Evolutionary conservation across 2,329 filamentous ascomycete genomes (phyloP).

Genomic region (Ampelomyces quisqualis): DNA sequence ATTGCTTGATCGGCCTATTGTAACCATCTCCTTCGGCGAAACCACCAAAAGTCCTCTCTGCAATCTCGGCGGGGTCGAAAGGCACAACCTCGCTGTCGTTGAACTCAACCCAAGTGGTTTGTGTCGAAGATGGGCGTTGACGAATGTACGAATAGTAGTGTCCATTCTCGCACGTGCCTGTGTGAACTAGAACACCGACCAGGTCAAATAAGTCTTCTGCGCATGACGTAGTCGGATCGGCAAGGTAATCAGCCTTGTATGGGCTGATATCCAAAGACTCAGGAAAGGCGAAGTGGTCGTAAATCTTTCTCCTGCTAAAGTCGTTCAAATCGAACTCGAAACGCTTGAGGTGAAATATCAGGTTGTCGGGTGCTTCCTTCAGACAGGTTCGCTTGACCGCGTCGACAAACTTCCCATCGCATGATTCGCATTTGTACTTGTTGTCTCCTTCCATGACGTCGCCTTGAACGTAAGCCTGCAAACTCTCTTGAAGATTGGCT

Average conservation of each 20-base stretch:
- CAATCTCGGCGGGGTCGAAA: slow-evolving; percentile 74
- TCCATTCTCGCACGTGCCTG: slow-evolving; percentile 87
- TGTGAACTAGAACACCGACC: slow-evolving; percentile 92
- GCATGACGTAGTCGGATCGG: slow-evolving; percentile 57
- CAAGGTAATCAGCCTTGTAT: slow-evolving; percentile 85
- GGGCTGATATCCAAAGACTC: slow-evolving; percentile 79
- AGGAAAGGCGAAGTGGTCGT: slow-evolving; percentile 91
- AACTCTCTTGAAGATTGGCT: slow-evolving; percentile 75
- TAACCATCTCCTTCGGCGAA: slow-evolving; percentile 34
- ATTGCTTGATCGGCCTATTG: slow-evolving; percentile 34
- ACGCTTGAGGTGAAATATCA: slow-evolving; percentile 92
- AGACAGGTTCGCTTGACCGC: slow-evolving; percentile 91
- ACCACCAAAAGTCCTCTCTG: slow-evolving; percentile 68
- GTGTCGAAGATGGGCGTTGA: slow-evolving; percentile 63
- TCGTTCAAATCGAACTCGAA: slow-evolving; percentile 80
- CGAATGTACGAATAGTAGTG: slow-evolving; percentile 98
- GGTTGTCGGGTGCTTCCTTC: slow-evolving; percentile 87
- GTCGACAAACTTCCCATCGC: slow-evolving; percentile 78
- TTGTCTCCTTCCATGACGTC: slow-evolving; percentile 98
- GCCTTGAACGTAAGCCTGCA: slow-evolving; percentile 93
- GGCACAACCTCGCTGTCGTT: slow-evolving; percentile 81
- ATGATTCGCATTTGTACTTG: slow-evolving; percentile 95
- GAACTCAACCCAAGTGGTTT: slow-evolving; percentile 77
- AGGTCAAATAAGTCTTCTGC: slow-evolving; percentile 82
- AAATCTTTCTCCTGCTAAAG: slow-evolving; percentile 85